Evolutionary conservation across 192 early-diverging fungal species (phyloP), one percentile per base, ranked within the genome.

Genomic region (Linderina pennispora): DNA sequence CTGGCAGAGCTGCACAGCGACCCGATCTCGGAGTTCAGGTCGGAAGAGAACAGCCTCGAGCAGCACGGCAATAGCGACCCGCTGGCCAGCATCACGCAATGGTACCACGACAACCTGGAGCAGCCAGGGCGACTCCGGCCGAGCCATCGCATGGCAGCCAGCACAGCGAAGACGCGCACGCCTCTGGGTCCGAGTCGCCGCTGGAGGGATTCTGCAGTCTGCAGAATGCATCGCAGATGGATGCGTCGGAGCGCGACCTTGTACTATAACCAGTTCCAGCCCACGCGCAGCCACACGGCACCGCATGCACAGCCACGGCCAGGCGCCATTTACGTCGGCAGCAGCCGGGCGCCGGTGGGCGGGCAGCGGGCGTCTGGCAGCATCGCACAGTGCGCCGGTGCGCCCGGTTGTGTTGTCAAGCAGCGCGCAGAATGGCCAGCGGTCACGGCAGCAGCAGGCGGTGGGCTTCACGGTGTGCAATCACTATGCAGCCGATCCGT

Each of bases 201-300:
- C 48, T 71, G 21, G 67, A 71, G 32, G 67, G 67, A 3, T 71
- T 71, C 48, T 71, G 61, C 51, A 52, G 60, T 36, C 31, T 71
- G 48, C 51, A 56, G 8, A 24, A 45, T 3, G 11, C 39, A 22
- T 21, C 25, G 5, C 43, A 37, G 13, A 41, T 35, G 14, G 36
- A 42, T 26, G 28, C 21, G 5, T 19, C 20, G 20, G 50, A 51
- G 8, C 42, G 54, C 14, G 53, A 52, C 25, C 43, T n/a, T 71
- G 32, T 71, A 71, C 37, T 33, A 54, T 20, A 55, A 63, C 35
- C 67, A 71, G 45, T 71, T 71, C 39, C 55, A 45, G 26, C 43
- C 52, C 32, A 40, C 50, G 53, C 38, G 28, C 28, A 31, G 28
- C 28, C 28, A 11, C 5, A 11, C 5, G 28, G 11, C 28, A 11